Conservation (phyloP, 768 basidiomycete genomes). For the Psilocybe tampanensis region DNA sequence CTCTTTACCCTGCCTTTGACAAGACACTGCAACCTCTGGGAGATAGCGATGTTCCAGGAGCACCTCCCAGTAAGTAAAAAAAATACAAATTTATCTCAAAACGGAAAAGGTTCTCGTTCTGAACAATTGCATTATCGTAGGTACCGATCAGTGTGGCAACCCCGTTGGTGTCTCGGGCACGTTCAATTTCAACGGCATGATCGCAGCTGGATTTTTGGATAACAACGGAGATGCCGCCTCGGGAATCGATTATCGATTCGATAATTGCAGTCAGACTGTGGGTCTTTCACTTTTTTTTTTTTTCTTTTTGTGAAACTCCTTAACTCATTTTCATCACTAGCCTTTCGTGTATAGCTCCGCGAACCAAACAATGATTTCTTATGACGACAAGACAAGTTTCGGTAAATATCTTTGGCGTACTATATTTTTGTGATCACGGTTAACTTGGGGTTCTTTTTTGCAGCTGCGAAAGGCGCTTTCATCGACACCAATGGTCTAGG, state of each 20-base stretch:
- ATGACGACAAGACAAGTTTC: conserved; percentile 65
- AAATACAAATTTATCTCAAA: neutral
- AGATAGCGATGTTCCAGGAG: conserved; percentile 35
- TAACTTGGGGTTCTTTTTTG: conserved; percentile 2
- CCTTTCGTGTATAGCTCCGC: conserved; percentile 66
- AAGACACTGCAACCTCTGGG: conserved; percentile 47
- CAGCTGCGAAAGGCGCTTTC: conserved; percentile 59
- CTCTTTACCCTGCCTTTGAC: conserved; percentile 53
- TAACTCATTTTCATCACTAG: conserved; percentile 31
- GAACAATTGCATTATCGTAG: conserved; percentile 10
- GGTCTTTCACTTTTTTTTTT: conserved; percentile 25
- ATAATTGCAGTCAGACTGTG: conserved; percentile 76
- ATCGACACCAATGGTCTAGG: conserved; percentile 53
- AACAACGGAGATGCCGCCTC: conserved; percentile 43
- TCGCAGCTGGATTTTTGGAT: conserved; percentile 55
- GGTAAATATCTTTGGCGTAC: conserved; percentile 25
- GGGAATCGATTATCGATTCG: conserved; percentile 59
- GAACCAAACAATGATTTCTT: conserved; percentile 63
- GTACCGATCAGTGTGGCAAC: conserved; percentile 52
- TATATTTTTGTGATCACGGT: neutral
- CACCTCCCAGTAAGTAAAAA: conserved; percentile 18
- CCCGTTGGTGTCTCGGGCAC: conserved; percentile 28
- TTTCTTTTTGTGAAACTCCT: neutral
- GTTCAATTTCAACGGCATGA: conserved; percentile 65
- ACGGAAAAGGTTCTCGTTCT: neutral